Base-by-base conservation (phyloP, 2,329 filamentous ascomycete species). In the Chrysosporium queenslandicum region DNA sequence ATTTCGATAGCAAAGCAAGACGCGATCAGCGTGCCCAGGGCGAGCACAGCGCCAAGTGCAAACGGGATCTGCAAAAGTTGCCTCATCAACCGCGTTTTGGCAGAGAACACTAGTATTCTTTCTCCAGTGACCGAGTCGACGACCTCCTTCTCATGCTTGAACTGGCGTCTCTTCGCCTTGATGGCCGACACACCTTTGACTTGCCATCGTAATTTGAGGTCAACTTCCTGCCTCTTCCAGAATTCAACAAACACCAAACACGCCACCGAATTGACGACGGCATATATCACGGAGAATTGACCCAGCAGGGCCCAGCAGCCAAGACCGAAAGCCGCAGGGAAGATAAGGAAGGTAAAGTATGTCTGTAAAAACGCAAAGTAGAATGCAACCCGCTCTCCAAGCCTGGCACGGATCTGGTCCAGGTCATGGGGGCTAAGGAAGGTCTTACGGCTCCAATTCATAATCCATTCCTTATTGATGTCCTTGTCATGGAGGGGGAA, bases 351-450 rank as follows among this genome's bases (percentile, higher is more conserved):
- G 54, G 81, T 77, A 64, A 94, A 94, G 70, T 97, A 97, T 30
- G 85, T 85, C 64, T 94, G 87, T 29, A 94, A 78, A 64, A 97
- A 97, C 36, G 90, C 88, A 66, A 95, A 97, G 72, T 97, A 97
- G 68, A 94, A 94, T 32, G 87, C 91, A 54, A 96, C 86, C 76
- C 81, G 57, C 16, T 91, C 85, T 46, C 87, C 87, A 66, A 89
- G 88, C 58, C 82, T 77, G 63, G 88, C 77, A 23, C 85, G 80
- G 56, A 94, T 88, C 43, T 80, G 77, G 62, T 86, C 80, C n/a
- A 94, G 72, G 61, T 88, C 80, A 46, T 76, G 67, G 32, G 80
- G 70, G 50, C 79, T 78, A 9, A 90, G 72, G 40, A 83, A 75
- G 55, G 84, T 85, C 66, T 85, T 86, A 46, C 77, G 80, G 62